A percentile compares a stretch with the other conserved stretches of the same genome.
phyloP scores from a whole-genome alignment of 2,329 filamentous ascomycete species.

The Fusarium mundagurra region DNA sequence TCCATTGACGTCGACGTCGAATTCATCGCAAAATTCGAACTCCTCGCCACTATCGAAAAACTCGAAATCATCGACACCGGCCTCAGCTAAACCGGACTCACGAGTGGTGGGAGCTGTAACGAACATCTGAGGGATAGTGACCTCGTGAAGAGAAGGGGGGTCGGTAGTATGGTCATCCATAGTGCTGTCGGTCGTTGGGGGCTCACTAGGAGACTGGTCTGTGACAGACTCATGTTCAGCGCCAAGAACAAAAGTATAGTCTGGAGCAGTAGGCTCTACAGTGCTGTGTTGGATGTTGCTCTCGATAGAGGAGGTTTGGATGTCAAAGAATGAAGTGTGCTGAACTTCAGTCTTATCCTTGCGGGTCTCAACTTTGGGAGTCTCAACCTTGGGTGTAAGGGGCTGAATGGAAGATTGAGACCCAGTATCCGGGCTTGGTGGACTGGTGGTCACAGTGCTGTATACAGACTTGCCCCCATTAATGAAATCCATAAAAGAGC shows the following conservation, averaged over 20 bases:
- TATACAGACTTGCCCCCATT: neutral
- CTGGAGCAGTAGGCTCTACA: neutral
- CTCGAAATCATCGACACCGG: neutral
- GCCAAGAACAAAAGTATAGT: neutral
- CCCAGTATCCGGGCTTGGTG: neutral
- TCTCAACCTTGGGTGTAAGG: neutral
- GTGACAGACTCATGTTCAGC: neutral
- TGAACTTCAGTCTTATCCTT: neutral
- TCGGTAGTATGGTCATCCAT: neutral
- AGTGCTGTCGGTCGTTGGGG: neutral
- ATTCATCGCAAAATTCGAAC: neutral
- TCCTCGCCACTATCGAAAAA: neutral
- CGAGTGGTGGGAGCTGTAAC: neutral
- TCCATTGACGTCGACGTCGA: neutral
- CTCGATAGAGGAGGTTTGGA: neutral
- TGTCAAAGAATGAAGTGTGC: neutral
- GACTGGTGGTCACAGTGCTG: neutral
- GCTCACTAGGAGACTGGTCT: neutral
- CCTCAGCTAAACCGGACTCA: neutral
- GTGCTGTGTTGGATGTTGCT: neutral
- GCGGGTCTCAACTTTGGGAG: neutral
- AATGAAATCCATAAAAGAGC: conserved; percentile 6
- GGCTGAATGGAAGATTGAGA: neutral
- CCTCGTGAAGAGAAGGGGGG: neutral
- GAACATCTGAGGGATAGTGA: neutral